These are phyloP conservation scores for Reticulascus tulasneorum DNA, from an alignment of 2,329 filamentous ascomycete species.

Conservation along the genomic window DNA sequence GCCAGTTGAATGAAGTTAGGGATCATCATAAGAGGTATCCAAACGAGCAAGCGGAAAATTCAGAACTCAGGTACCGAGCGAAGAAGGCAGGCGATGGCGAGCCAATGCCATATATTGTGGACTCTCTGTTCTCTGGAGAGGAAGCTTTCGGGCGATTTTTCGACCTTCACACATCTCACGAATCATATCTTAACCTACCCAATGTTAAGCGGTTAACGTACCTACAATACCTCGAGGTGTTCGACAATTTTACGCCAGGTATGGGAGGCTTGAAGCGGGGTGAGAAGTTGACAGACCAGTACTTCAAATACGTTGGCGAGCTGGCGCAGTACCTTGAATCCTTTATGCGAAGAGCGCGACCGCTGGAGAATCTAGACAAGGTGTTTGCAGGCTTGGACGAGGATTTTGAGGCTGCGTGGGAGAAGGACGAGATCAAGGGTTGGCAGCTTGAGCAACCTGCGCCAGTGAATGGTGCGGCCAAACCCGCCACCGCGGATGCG, in stretches of 20 bases:
- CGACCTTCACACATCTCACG: conserved; percentile 79
- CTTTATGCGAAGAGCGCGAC: conserved; percentile 80
- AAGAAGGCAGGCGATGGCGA: conserved; percentile 62
- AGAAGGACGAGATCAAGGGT: conserved; percentile 70
- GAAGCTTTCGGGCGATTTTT: conserved; percentile 91
- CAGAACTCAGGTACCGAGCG: conserved; percentile 84
- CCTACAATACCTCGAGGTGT: conserved; percentile 86
- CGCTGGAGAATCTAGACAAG: conserved; percentile 80
- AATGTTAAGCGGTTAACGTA: conserved; percentile 83
- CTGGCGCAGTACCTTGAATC: conserved; percentile 80
- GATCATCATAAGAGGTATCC: conserved; percentile 88
- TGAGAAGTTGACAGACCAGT: conserved; percentile 88
- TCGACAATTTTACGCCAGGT: conserved; percentile 79
- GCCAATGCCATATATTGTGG: conserved; percentile 64
- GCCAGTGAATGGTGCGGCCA: conserved; percentile 26
- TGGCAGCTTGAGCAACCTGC: conserved; percentile 62
- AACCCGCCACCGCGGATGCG: conserved; percentile 48
- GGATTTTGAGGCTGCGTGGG: conserved; percentile 83
- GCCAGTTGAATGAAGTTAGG: conserved; percentile 74
- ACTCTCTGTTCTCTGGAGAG: conserved; percentile 92
- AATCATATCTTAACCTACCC: conserved; percentile 85
- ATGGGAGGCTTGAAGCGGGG: conserved; percentile 69
- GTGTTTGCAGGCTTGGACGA: conserved; percentile 71
- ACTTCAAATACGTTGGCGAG: conserved; percentile 82
- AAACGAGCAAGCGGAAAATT: conserved; percentile 91